Evolutionary conservation across 495 filamentous ascomycete genomes (phyloP), one percentile per base, ranked within the genome.

Genomic region (Aspergillus avenaceus): DNA sequence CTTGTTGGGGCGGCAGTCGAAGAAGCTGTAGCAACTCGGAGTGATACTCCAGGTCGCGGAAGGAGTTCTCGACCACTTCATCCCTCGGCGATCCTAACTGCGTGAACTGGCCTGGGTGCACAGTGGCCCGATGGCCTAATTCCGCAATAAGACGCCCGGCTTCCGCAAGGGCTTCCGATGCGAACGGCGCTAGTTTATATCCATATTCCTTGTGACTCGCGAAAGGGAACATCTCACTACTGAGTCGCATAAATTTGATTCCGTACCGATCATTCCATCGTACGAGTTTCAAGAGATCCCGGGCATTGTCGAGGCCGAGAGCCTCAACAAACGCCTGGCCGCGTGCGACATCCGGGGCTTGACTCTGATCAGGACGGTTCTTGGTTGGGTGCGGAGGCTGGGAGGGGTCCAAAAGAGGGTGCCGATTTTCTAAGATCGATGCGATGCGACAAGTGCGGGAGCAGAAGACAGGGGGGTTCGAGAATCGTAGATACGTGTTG

Each of bases 171-270:
- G 82, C 83, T 41, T 91, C 83, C 0, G 83, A 81, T 0, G 95
- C 93, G 64, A 98, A 97, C 0, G 87, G 87, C 0, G 85, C 85
- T 9, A 97, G 75, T 54, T 84, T 87, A 61, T 97, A 98, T 0
- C 91, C 93, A 54, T 95, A 90, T 49, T 86, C 85, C 22, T 77
- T 75, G 55, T 97, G 91, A 42, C 86, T 92, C 0, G 93, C 91
- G 63, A 97, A 97, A 0, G 92, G 93, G 52, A 97, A 97, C 88
- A 96, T 96, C 60, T 96, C 93, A 56, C 87, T 93, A 56, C 87
- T 92, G 16, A 97, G 75, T 3, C 92, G 84, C 76, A 97, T 78
- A 64, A 98, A 95, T 60, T 87, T 93, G 70, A 97, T 97, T 32
- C 83, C 84, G 50, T 93, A 97, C 47, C 82, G 84, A 51, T 96